A percentile compares a stretch with the other conserved stretches of the same genome.
Conservation (phyloP, 2,329 filamentous ascomycete species). For the Chaetomiaceae sp. region DNA sequence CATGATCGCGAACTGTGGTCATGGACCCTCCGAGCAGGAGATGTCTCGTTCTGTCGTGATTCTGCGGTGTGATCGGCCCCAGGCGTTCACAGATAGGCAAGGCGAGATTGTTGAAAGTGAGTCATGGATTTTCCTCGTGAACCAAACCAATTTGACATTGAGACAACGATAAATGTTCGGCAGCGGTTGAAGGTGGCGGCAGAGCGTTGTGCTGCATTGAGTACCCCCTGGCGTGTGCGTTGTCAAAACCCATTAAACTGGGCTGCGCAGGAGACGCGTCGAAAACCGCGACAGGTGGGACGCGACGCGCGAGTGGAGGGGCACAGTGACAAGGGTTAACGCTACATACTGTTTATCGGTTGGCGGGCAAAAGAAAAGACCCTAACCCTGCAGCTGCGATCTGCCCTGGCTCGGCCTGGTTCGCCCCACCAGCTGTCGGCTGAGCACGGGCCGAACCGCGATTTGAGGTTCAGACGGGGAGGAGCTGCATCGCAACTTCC, state of each 20-base stretch:
- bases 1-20: conserved; percentile 49
- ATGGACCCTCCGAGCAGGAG: too few relatives aligned
- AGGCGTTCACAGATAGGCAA: too few relatives aligned
- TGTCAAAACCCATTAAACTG: conserved; percentile 22
- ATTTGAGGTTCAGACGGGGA: conserved; percentile 2
- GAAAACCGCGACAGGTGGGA: conserved; percentile 13
- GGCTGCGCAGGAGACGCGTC: conserved; percentile 15
- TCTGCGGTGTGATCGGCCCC: too few relatives aligned
- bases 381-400: conserved; percentile 21
- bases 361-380: too few relatives aligned
- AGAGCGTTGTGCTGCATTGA: not conserved
- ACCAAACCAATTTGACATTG: too few relatives aligned
- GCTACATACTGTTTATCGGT: too few relatives aligned
- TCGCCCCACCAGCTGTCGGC: not conserved
- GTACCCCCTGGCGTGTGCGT: not conserved
- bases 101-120: too few relatives aligned
- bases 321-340: conserved; percentile 2
- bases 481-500: conserved; percentile 2
- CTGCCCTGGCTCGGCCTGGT: too few relatives aligned
- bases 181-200: not conserved
- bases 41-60: too few relatives aligned
- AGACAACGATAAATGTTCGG: too few relatives aligned
- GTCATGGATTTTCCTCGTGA: too few relatives aligned
- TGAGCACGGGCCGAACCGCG: conserved; percentile 12
- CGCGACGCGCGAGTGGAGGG: conserved; percentile 21